Evolutionary conservation across 768 basidiomycete species (phyloP), one percentile per base, ranked within the genome.

Genomic region (Inosperma sp.): DNA sequence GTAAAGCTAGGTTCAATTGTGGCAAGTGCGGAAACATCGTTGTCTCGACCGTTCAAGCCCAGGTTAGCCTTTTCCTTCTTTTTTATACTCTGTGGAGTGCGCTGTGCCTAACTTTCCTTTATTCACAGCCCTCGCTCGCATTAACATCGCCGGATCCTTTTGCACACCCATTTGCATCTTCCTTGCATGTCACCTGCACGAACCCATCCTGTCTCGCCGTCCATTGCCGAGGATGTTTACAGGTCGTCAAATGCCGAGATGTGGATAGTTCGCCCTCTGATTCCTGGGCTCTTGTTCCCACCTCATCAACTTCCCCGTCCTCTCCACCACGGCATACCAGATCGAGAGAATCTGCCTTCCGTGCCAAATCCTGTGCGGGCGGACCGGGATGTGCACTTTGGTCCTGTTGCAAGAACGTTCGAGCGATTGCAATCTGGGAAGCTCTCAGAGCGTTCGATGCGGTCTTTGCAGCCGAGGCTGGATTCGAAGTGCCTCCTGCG

Each of bases 151-250:
- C 53, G 6, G 58, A 60, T 34, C 47, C 62, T 3, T 56, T 55
- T 43, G 36, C 59, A 5, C 47, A 53, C n/a, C 52, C 51, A 4
- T 51, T 62, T 49, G 27, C 55, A 12, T 42, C 48, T 33, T 48
- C 51, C 19, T 54, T 69, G 9, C 70, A 69, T 55, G 35, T 65
- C 31, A 52, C 56, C n/a, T 67, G 68, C 50, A 12, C 58, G 3
- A 55, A 45, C 23, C 23, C 43, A 12, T 37, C 45, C 7, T 72
- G 71, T 51, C 45, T 53, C 2, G 60, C 65, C 10, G 59, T 47
- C 1, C 62, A 67, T 39, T 72, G 71, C 49, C 65, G 69, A 9
- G 71, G 68, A 33, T 72, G 71, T 41, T 65, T 66, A 17, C 29
- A 59, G 7, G 52, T 52, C 13, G 59, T 61, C 3, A 48, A 52